Evolutionary conservation across 306 rosid genomes (phyloP).

Genomic region (Mucuna pruriens): DNA sequence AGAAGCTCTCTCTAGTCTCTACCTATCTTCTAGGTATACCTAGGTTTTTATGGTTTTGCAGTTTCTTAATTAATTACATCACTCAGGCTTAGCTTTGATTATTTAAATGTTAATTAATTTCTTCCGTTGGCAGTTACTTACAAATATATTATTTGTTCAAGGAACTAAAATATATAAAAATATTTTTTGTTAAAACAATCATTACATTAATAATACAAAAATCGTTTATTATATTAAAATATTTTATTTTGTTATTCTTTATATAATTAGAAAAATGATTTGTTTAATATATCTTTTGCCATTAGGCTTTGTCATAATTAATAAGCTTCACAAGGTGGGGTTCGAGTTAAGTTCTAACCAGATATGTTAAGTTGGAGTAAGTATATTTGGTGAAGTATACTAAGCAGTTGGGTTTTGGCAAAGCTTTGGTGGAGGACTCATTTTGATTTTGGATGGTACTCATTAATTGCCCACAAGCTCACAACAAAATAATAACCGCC

Average conservation of each 20-base stretch:
- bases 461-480: not conserved
- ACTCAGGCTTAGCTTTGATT: not conserved
- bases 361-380: not conserved
- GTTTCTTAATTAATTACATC: slow-evolving; percentile 26
- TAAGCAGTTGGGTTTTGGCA: not conserved
- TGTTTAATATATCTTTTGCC: not conserved
- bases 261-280: not conserved
- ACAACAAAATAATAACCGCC: not conserved
- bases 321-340: not conserved
- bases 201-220: not conserved
- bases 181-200: not conserved
- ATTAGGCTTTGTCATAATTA: not conserved
- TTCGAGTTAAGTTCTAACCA: not conserved
- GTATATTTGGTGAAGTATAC: not conserved
- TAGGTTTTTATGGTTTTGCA: slow-evolving; percentile 31
- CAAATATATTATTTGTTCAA: not conserved
- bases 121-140: not conserved
- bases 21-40: not conserved
- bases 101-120: no score
- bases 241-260: not conserved
- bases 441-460: not conserved
- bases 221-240: not conserved
- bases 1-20: slow-evolving; percentile 12
- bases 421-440: not conserved
- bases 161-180: not conserved